These are phyloP conservation scores for Suillus sp. DNA, from an alignment of 768 basidiomycete genomes.

Conservation along the genomic window DNA sequence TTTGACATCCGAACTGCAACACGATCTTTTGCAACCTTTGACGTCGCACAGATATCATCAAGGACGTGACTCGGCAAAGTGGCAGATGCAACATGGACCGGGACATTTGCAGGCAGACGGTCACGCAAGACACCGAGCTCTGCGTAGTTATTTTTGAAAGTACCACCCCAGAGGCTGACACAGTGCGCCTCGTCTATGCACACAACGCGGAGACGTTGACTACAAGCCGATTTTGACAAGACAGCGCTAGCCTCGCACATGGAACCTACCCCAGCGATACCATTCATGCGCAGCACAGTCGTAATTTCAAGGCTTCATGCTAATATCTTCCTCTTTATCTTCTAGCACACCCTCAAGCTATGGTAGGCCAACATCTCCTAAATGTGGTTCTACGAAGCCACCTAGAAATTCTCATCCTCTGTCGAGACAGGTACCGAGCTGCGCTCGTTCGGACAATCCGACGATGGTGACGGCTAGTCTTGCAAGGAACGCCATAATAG, in stretches of 20 bases:
- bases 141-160: too few relatives aligned
- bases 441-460: slow-evolving; percentile 33
- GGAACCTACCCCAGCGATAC: slow-evolving; percentile 25
- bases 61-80: too few relatives aligned
- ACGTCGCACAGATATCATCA: too few relatives aligned
- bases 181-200: too few relatives aligned
- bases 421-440: slow-evolving; percentile 42
- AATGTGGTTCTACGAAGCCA: slow-evolving; percentile 32
- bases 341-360: slow-evolving; percentile 20
- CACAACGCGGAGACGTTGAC: too few relatives aligned
- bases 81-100: too few relatives aligned
- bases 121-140: too few relatives aligned
- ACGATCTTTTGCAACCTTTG: too few relatives aligned
- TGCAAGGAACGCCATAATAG: not conserved
- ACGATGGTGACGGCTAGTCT: slow-evolving; percentile 31
- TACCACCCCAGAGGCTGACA: too few relatives aligned
- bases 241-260: slow-evolving; percentile 20
- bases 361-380: slow-evolving; percentile 27
- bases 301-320: not conserved
- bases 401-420: slow-evolving; percentile 25
- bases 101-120: too few relatives aligned
- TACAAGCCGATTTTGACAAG: slow-evolving; percentile 18
- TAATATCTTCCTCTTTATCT: not conserved
- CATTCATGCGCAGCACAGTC: slow-evolving; percentile 24
- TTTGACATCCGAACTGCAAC: too few relatives aligned